These are phyloP conservation scores for Solanum peruvianum DNA, from an alignment of 257 asterid species.

Conservation along the genomic window DNA sequence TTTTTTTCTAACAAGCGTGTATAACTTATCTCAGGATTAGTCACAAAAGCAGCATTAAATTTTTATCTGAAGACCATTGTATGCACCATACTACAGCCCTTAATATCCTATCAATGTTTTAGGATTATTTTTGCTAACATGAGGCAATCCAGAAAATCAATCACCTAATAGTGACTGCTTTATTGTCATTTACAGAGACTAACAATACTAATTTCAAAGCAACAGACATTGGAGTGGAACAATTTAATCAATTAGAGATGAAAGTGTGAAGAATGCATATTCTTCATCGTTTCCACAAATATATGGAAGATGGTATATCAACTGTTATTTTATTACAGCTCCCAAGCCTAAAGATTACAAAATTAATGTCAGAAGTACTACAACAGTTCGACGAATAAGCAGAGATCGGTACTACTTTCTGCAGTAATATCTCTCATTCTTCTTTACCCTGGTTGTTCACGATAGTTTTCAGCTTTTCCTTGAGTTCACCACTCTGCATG, in stretches of 20 bases:
- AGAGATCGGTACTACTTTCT: not conserved
- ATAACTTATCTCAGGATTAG: not conserved
- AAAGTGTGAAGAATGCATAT: not conserved
- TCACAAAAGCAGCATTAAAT: not conserved
- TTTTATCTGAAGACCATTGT: not conserved
- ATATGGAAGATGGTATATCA: not conserved
- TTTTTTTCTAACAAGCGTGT: not conserved
- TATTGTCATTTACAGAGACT: not conserved
- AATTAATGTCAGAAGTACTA: not conserved
- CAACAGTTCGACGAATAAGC: not conserved
- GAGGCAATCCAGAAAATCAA: not conserved
- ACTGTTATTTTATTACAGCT: not conserved
- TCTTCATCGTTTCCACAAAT: not conserved
- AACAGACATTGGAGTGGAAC: not conserved
- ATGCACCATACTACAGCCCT: not conserved
- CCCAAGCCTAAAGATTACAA: not conserved
- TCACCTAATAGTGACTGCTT: not conserved
- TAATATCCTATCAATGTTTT: not conserved
- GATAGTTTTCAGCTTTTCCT: conserved; percentile 42
- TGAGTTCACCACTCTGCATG: conserved; percentile 70
- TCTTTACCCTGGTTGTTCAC: conserved; percentile 21
- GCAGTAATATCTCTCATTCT: conserved; percentile 3
- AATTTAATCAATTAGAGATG: not conserved
- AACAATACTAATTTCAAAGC: not conserved
- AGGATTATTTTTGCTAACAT: not conserved